phyloP scores from a whole-genome alignment of 2,329 filamentous ascomycete species.

The Stagonosporopsis tanaceti region DNA sequence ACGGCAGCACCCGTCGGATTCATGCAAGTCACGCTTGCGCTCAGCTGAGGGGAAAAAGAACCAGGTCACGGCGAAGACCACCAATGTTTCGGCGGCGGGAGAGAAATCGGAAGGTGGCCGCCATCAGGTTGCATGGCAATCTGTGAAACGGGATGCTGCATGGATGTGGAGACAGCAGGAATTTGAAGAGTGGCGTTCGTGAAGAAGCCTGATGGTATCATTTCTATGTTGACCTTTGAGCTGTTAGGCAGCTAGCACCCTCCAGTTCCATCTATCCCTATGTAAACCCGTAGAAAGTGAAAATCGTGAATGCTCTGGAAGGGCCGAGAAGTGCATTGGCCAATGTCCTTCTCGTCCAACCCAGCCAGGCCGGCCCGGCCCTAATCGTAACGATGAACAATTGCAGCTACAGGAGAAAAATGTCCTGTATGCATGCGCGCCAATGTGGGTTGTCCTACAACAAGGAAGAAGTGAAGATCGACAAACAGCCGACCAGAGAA shows the following conservation, averaged over 20 bases:
- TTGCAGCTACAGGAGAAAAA: slow-evolving; percentile 15
- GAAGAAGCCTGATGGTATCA: slow-evolving; percentile 31
- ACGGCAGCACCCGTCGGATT: slow-evolving; percentile 11
- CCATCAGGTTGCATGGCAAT: slow-evolving; percentile 6
- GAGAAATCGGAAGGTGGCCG: slow-evolving; percentile 15
- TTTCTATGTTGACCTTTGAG: slow-evolving; percentile 27
- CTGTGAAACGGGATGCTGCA: slow-evolving; percentile 2
- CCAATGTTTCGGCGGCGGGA: slow-evolving; percentile 4
- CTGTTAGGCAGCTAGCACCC: slow-evolving; percentile 19
- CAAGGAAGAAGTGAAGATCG: slow-evolving; percentile 22
- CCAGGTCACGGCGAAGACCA: background rate
- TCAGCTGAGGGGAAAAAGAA: background rate
- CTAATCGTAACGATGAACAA: slow-evolving; percentile 11
- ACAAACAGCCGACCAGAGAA: slow-evolving; percentile 31
- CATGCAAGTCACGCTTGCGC: slow-evolving; percentile 1
- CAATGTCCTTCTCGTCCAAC: slow-evolving; percentile 2
- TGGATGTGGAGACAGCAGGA: slow-evolving; percentile 2
- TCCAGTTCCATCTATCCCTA: slow-evolving; percentile 9
- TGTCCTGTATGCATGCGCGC: slow-evolving; percentile 30
- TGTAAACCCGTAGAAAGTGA: slow-evolving; percentile 14
- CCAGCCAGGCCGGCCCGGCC: slow-evolving; percentile 14
- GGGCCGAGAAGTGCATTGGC: slow-evolving; percentile 2
- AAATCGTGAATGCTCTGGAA: slow-evolving; percentile 4
- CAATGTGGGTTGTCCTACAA: slow-evolving; percentile 23
- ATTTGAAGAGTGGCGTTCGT: slow-evolving; percentile 10